These are phyloP conservation scores for Candolleomyces aberdarensis DNA, from an alignment of 768 basidiomycete genomes.

Conservation along the genomic window DNA sequence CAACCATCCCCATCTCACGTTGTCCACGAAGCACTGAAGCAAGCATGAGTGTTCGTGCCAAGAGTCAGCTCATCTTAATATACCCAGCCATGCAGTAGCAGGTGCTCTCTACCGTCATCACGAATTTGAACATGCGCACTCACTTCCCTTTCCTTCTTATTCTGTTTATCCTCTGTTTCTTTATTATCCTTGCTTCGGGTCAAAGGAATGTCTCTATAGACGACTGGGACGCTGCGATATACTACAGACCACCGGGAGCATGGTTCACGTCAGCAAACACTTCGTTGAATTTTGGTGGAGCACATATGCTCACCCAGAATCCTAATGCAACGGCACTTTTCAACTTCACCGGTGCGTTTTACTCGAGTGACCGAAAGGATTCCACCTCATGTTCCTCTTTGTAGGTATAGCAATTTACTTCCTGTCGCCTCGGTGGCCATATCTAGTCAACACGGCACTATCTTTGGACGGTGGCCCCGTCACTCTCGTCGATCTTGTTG, in stretches of 20 bases:
- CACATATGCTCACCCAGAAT: constrained; percentile 29
- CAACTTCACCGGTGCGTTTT: constrained; percentile 35
- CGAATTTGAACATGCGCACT: not conserved
- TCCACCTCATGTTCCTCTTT: not conserved
- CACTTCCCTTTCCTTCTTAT: constrained; percentile 1
- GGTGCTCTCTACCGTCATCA: not conserved
- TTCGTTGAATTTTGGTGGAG: constrained; percentile 30
- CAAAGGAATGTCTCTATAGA: constrained; percentile 31
- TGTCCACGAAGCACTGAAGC: not conserved
- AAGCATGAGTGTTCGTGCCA: not conserved
- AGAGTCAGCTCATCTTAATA: not conserved
- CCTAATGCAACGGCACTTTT: constrained; percentile 38
- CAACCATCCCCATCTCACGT: not conserved
- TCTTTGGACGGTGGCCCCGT: constrained; percentile 33
- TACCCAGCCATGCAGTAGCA: not conserved
- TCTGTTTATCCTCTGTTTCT: constrained; percentile 11
- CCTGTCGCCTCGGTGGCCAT: constrained; percentile 39
- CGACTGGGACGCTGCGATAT: constrained; percentile 27
- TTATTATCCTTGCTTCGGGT: constrained; percentile 11
- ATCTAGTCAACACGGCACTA: constrained; percentile 37
- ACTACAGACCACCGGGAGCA: constrained; percentile 26
- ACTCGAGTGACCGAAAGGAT: not conserved
- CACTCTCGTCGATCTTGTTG: constrained; percentile 35
- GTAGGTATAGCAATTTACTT: constrained; percentile 37
- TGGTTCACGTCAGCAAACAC: constrained; percentile 29